These are phyloP conservation scores for Cadophora sp. DNA, from an alignment of 2,329 filamentous ascomycete species.

Conservation along the genomic window DNA sequence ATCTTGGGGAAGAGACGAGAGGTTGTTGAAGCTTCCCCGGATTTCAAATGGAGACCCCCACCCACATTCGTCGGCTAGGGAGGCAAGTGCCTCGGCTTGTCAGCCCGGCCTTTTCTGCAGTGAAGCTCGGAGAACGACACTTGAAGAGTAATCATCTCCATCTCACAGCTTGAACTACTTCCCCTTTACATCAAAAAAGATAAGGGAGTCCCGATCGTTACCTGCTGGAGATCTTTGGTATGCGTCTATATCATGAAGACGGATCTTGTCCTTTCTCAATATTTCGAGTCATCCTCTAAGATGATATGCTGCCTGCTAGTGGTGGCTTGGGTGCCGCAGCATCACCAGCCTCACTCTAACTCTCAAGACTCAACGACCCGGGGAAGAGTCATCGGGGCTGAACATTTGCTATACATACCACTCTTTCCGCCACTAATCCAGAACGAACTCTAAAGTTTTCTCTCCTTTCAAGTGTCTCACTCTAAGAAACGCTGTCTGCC, in stretches of 20 bases:
- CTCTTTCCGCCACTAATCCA: background rate
- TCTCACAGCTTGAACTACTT: no score
- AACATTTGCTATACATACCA: conserved; percentile 12
- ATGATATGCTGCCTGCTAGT: background rate
- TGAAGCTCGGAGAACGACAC: background rate
- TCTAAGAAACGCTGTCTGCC: background rate
- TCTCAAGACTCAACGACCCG: background rate
- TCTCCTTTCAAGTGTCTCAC: background rate
- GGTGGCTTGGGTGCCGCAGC: background rate
- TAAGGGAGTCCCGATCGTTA: no score
- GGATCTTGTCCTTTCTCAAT: background rate
- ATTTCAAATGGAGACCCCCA: conserved; percentile 22
- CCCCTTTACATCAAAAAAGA: no score
- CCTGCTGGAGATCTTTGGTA: no score
- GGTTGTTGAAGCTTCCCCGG: conserved; percentile 31
- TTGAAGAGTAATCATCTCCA: background rate
- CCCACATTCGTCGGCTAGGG: conserved; percentile 19
- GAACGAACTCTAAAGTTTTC: background rate
- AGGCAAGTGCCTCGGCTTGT: conserved; percentile 24
- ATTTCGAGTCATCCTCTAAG: background rate
- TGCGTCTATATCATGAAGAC: no score
- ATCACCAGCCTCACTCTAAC: background rate
- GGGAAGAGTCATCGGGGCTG: conserved; percentile 19
- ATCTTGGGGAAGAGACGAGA: background rate
- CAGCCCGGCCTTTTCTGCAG: background rate